phyloP scores from a whole-genome alignment of 257 asterid genomes.

The Salvia miltiorrhiza region DNA sequence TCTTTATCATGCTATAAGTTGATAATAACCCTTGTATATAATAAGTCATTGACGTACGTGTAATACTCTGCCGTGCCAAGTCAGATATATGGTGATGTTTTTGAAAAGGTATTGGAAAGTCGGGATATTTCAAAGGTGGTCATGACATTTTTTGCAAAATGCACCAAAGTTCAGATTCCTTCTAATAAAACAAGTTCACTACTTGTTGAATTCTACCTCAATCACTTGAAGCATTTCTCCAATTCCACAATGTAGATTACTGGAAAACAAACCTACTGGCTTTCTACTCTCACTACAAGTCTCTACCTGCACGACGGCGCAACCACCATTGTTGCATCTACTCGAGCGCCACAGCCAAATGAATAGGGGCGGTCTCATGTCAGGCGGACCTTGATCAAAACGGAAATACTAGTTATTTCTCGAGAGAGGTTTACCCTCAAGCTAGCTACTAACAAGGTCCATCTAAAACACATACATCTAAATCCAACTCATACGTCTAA shows the following conservation, averaged over 20 bases:
- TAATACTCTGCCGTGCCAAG: too few species aligned
- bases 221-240: not conserved
- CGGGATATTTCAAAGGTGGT: too few species aligned
- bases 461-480: not conserved
- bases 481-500: not conserved
- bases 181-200: too few species aligned
- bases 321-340: not conserved
- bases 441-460: not conserved
- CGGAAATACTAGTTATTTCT: not conserved
- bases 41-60: not conserved
- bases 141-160: too few species aligned
- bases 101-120: too few species aligned
- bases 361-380: not conserved
- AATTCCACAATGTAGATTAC: not conserved
- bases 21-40: not conserved
- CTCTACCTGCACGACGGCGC: not conserved
- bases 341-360: not conserved
- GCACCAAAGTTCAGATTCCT: too few species aligned
- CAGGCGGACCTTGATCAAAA: not conserved
- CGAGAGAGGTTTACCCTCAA: not conserved
- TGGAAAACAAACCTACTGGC: not conserved
- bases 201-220: not conserved
- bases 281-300: not conserved
- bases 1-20: not conserved
- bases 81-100: too few species aligned